Base-by-base conservation (phyloP, 2,329 filamentous ascomycete genomes). In the Arthrobotrys entomopaga region DNA sequence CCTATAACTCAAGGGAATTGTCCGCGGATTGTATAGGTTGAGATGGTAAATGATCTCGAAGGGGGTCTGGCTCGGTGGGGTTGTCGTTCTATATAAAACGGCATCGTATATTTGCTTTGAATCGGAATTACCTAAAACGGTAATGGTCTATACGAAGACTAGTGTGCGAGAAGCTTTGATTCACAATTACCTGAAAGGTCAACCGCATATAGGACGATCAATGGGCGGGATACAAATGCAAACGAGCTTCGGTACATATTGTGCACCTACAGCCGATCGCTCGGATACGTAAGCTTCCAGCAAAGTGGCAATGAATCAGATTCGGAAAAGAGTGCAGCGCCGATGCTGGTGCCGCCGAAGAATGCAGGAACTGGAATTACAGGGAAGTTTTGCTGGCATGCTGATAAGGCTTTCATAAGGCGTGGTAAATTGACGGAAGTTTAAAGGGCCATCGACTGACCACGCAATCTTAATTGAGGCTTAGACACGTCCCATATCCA, bases 121-220 rank as follows among this genome's bases (percentile, higher is more conserved):
- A n/a, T 16, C 46, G 13, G 22, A n/a, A 20, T 59, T 34, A 59
- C 69, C 61, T 0, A 46, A 66, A 57, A 6, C 7, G 69, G 69
- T 63, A 73, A 58, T 52, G 7, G 19, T 46, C 20, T 66, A 73
- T 66, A 73, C 69, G 61, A 61, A 19, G 49, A 57, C 56, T 42
- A 61, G 66, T 46, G 19, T 59, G 16, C 48, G 64, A 66, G 19
- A 34, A 34, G 29, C 29, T 34, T 34, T 34, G 29, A 8, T 1
- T 6, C 29, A 10, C 2, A 2, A 34, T 34, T 34, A 34, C 29
- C 5, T 6, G 29, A 34, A 34, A 34, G 1, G 29, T 5, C 10
- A 2, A 10, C 5, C 1, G 29, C 5, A 34, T 34, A 8, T 2
- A 34, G 6, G 29, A 34, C 6, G 29, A 34, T 10, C 29, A 1